phyloP scores from a whole-genome alignment of 2,329 filamentous ascomycete species.

The Colletotrichum karsti region DNA sequence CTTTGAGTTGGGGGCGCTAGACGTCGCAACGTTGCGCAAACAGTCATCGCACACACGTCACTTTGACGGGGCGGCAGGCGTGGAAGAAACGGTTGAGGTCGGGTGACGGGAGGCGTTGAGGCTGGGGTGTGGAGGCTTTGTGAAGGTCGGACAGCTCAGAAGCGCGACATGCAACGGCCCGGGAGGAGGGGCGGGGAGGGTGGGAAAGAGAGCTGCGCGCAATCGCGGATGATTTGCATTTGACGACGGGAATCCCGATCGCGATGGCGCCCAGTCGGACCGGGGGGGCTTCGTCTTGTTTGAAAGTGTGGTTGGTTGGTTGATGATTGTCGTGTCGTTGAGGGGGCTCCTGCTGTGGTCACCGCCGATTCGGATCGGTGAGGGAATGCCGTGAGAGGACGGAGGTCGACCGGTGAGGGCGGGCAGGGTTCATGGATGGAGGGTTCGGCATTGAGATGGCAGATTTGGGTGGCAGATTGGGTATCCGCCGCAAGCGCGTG shows the following conservation, averaged over 20 bases:
- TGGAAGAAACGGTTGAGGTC: neutral
- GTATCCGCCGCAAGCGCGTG: neutral
- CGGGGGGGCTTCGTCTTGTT: neutral
- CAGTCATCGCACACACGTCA: neutral
- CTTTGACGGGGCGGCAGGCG: no score
- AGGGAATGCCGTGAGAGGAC: neutral
- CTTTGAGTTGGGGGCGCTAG: no score
- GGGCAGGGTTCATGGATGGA: slow-evolving; percentile 7
- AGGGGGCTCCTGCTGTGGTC: neutral
- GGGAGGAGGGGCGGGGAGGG: neutral
- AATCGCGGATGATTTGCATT: neutral
- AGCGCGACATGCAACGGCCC: slow-evolving; percentile 1
- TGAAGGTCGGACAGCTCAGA: neutral
- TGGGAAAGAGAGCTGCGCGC: neutral
- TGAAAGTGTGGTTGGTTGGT: neutral
- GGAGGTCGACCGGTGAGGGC: neutral
- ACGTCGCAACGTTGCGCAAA: neutral
- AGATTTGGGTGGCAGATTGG: slow-evolving; percentile 1
- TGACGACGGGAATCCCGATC: neutral
- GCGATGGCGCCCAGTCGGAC: neutral
- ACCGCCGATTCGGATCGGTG: slow-evolving; percentile 12
- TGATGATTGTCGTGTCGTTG: neutral
- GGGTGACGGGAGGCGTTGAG: neutral
- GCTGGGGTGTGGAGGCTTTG: neutral
- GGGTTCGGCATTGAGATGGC: neutral